Evolutionary conservation across 2,329 filamentous ascomycete species (phyloP), one percentile per base, ranked within the genome.

Genomic region (Penicillium hordei): DNA sequence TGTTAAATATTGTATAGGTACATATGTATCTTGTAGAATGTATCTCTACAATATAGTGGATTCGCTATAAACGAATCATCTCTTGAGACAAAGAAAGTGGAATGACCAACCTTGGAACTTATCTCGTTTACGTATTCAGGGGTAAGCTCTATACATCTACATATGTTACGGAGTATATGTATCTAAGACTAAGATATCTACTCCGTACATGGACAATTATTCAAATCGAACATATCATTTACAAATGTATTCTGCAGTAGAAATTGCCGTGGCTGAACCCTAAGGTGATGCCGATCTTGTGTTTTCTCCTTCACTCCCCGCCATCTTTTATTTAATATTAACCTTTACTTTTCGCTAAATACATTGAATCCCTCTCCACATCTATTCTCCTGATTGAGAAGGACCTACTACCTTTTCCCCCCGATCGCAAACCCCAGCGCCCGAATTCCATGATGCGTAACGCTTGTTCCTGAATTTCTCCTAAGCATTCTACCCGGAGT

Each of bases 221-320:
- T 21, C 25, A n/a, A 25, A 25, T 31, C 43, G 25, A 55, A 55
- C 21, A 55, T 38, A 19, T 55, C 43, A 44, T 21, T 39, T 25
- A 29, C 36, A 19, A 19, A 19, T 39, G 36, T 17, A 27, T n/a
- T 10, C n/a, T 39, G 5, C 17, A 27, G 27, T n/a, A 44, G 33
- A 57, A 59, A 58, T 31, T 49, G n/a, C 43, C 31, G 62, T 60
- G 63, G 63, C 62, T 59, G 58, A 61, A 46, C 52, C 39, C 44
- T 29, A 50, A 49, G 42, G 23, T 29, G 31, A 49, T 42, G 53
- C 46, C 45, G 53, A 55, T 55, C 53, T 39, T 44, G 7, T 50
- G 39, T 43, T 48, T 56, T 58, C 52, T 58, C 59, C 53, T 60
- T 60, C 45, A 23, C 53, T 62, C 60, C 64, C 62, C 64, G 58